Conservation (phyloP, 2,329 filamentous ascomycete species). For the Apiospora sp. region DNA sequence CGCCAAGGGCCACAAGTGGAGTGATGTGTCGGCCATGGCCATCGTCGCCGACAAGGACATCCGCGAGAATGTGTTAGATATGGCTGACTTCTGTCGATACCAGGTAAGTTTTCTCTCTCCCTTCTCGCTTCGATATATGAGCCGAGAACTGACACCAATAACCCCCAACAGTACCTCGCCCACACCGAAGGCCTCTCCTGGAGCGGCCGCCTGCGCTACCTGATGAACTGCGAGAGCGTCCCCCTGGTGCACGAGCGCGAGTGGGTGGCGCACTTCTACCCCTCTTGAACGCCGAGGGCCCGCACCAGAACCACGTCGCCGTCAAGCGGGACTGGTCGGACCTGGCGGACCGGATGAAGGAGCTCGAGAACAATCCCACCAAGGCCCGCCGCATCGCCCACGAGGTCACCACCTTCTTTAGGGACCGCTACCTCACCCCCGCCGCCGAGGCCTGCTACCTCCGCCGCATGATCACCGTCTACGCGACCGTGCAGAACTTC, state of each 20-base stretch:
- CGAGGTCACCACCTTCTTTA: constrained; percentile 38
- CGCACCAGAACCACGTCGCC: constrained; percentile 55
- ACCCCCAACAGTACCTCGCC: constrained; percentile 52
- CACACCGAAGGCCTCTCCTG: constrained; percentile 62
- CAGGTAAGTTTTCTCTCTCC: constrained; percentile 14
- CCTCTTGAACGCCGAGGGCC: constrained; percentile 50
- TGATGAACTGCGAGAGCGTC: constrained; percentile 58
- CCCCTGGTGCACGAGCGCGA: constrained; percentile 54
- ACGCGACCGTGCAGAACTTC: constrained; percentile 29
- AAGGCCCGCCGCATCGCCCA: constrained; percentile 56
- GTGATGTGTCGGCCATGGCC: constrained; percentile 37
- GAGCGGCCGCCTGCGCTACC: constrained; percentile 61
- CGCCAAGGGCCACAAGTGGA: constrained; percentile 36
- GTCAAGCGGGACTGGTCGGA: constrained; percentile 53
- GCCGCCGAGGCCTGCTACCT: constrained; percentile 64
- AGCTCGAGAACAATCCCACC: constrained; percentile 50
- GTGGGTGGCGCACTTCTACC: constrained; percentile 57
- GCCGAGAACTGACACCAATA: neutral
- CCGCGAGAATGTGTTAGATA: constrained; percentile 33
- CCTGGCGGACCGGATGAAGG: constrained; percentile 46
- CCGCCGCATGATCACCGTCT: constrained; percentile 44
- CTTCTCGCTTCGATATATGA: neutral
- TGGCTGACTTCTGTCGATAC: constrained; percentile 39
- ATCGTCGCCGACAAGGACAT: constrained; percentile 34
- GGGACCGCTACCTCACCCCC: constrained; percentile 60